phyloP scores from a whole-genome alignment of 106 monocot genomes.

The Chionographis japonica region DNA sequence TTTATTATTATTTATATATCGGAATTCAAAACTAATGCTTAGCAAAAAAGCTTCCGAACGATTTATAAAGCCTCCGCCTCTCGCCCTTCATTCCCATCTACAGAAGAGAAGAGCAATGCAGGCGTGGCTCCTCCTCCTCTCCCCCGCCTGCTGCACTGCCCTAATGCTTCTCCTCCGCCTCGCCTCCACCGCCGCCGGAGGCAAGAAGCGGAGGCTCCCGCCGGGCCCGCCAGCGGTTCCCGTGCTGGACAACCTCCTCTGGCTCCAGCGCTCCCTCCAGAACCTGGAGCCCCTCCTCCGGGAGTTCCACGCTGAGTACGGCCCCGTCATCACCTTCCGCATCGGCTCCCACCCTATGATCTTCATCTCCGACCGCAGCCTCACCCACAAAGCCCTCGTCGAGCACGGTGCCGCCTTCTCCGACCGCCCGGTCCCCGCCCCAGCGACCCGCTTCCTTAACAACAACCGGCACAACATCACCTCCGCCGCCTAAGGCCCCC shows the following conservation, averaged over 20 bases:
- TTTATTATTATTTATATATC: too few species aligned
- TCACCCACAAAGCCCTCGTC: too few species aligned
- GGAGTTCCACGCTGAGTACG: neutral
- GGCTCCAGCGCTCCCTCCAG: neutral
- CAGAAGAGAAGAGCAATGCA: neutral
- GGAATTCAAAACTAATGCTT: too few species aligned
- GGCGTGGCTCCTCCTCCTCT: neutral
- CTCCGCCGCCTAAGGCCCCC: too few species aligned
- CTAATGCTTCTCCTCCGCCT: neutral
- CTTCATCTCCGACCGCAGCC: too few species aligned
- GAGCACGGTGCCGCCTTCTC: neutral
- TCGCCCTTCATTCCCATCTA: neutral
- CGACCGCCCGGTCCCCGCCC: neutral
- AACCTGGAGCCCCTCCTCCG: neutral
- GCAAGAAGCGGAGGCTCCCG: neutral
- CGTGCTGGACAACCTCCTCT: neutral
- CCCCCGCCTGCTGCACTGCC: neutral
- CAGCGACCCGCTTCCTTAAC: too few species aligned
- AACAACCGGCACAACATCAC: too few species aligned
- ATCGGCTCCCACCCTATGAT: too few species aligned
- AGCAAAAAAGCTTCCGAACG: too few species aligned
- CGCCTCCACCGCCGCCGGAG: neutral
- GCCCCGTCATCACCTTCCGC: too few species aligned
- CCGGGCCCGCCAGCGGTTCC: neutral
- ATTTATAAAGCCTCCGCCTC: too few species aligned